Percentiles rank a stretch among this genome's conserved stretches.
Conservation (phyloP, 495 filamentous ascomycete genomes). For the Venustampulla echinocandica region DNA sequence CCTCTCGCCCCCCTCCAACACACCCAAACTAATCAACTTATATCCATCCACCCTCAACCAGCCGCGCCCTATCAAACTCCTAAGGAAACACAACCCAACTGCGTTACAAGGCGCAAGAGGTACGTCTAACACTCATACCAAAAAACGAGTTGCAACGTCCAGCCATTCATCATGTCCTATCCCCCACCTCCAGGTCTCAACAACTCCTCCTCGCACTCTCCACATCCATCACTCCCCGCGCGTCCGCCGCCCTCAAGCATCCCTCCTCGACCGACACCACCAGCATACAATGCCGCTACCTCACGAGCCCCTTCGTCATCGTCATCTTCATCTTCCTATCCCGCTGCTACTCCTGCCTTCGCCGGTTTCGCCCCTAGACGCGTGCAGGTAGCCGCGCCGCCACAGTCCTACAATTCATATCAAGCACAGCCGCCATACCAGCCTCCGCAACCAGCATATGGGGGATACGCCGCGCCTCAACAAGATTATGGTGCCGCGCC, state of each 20-base stretch:
- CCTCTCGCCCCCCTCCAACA: no score
- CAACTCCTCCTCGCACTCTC: constrained; percentile 50
- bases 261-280: constrained; percentile 37
- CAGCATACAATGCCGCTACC: constrained; percentile 23
- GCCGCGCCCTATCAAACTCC: no score
- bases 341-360: constrained; percentile 7
- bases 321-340: background rate
- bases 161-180: constrained; percentile 89
- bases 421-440: constrained; percentile 23
- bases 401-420: constrained; percentile 16
- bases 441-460: constrained; percentile 14
- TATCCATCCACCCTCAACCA: no score
- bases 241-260: constrained; percentile 65
- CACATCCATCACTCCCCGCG: constrained; percentile 78
- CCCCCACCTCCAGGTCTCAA: constrained; percentile 84
- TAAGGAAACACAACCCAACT: no score
- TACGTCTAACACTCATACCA: constrained; percentile 40
- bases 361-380: constrained; percentile 53
- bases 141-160: constrained; percentile 35
- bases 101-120: constrained; percentile 39
- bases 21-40: no score
- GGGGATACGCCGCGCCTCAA: constrained; percentile 31
- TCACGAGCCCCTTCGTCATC: constrained; percentile 26
- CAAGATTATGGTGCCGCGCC: constrained; percentile 29
- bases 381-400: constrained; percentile 35